A percentile compares a stretch with the other conserved stretches of the same genome.
These are phyloP conservation scores for Aspergillus aculeatinus DNA, from an alignment of 2,329 filamentous ascomycete genomes.

Conservation along the genomic window DNA sequence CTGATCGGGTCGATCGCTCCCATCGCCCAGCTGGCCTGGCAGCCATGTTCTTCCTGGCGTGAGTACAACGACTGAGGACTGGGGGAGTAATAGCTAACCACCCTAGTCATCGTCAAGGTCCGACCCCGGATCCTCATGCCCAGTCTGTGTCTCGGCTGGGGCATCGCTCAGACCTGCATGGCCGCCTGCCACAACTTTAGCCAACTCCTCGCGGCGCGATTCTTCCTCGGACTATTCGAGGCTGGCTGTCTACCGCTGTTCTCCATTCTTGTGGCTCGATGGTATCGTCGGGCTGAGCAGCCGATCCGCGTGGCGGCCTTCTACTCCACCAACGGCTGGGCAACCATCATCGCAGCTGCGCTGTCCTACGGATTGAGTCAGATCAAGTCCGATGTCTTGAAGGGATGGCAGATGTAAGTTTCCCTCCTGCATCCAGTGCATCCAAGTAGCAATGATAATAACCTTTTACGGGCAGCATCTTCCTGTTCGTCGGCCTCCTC, in stretches of 20 bases:
- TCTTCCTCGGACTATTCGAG: slow-evolving; percentile 55
- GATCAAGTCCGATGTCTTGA: slow-evolving; percentile 46
- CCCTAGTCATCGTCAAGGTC: slow-evolving; percentile 57
- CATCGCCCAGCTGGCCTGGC: slow-evolving; percentile 62
- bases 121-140: slow-evolving; percentile 61
- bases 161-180: slow-evolving; percentile 50
- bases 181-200: slow-evolving; percentile 49
- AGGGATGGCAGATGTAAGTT: slow-evolving; percentile 52
- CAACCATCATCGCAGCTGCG: slow-evolving; percentile 57
- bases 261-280: slow-evolving; percentile 46
- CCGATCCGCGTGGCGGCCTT: slow-evolving; percentile 64
- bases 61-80: neutral
- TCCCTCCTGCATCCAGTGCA: neutral
- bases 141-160: slow-evolving; percentile 48
- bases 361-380: slow-evolving; percentile 60
- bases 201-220: slow-evolving; percentile 49
- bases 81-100: neutral
- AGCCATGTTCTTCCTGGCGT: slow-evolving; percentile 57
- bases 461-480: slow-evolving; percentile 44
- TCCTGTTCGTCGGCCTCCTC: slow-evolving; percentile 61
- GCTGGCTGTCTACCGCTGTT: slow-evolving; percentile 51
- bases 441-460: neutral
- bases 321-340: slow-evolving; percentile 63
- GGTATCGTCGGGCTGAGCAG: slow-evolving; percentile 57
- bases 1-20: slow-evolving; percentile 58